Percentiles rank a stretch among this genome's conserved stretches.
Evolutionary conservation across 176 grass and related monocot genomes (phyloP).

Genomic region (Dactylis glomerata): DNA sequence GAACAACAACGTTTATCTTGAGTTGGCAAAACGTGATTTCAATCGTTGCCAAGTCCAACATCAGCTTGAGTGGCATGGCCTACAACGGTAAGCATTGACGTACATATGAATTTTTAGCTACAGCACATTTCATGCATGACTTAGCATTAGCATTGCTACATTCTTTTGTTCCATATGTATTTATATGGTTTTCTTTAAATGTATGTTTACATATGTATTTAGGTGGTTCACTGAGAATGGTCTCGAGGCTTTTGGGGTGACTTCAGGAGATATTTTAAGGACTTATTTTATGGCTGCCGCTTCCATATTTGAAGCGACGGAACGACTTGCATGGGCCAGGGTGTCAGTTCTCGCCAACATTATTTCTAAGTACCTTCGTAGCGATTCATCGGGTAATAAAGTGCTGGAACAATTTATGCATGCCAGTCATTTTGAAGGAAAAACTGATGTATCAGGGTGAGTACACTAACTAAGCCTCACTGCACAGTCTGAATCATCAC

Average conservation of each 20-base stretch:
- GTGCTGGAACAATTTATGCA: constrained; percentile 29
- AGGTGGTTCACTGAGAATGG: constrained; percentile 65
- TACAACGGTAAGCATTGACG: constrained; percentile 52
- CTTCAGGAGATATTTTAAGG: constrained; percentile 41
- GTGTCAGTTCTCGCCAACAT: constrained; percentile 41
- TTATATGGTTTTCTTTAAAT: neutral
- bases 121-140: neutral
- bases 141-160: neutral
- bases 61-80: constrained; percentile 57
- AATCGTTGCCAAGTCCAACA: constrained; percentile 75
- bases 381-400: neutral
- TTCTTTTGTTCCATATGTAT: neutral
- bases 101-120: neutral
- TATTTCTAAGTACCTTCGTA: constrained; percentile 28
- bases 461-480: neutral
- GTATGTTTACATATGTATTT: neutral
- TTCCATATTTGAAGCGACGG: constrained; percentile 58
- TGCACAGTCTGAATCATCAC: neutral
- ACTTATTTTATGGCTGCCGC: constrained; percentile 55
- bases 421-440: constrained; percentile 27
- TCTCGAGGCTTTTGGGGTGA: constrained; percentile 35
- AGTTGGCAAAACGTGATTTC: constrained; percentile 75
- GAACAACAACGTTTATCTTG: constrained; percentile 63
- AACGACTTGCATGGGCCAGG: constrained; percentile 63
- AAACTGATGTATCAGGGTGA: constrained; percentile 23